Evolutionary conservation across 352 stramenopile species (phyloP).

Genomic region (Pythium aquatile): DNA sequence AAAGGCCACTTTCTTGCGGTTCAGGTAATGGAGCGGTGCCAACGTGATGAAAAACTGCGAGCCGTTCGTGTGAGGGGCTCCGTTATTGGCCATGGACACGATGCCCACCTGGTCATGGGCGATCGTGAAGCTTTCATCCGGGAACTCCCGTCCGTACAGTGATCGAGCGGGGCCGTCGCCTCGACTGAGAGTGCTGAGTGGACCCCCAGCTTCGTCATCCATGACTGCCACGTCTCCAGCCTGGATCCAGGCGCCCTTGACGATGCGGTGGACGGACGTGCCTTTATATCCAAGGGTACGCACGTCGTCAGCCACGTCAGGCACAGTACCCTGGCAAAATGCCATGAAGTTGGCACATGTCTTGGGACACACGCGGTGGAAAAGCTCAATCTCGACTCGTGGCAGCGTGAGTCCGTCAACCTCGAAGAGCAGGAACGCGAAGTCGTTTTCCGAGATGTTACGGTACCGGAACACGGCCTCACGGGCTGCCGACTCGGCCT

Average conservation of each 20-base stretch:
- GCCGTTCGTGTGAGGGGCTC: constrained; percentile 94
- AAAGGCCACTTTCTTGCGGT: constrained; percentile 79
- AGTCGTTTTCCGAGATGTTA: constrained; percentile 51
- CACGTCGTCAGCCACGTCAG: constrained; percentile 39
- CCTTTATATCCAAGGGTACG: constrained; percentile 49
- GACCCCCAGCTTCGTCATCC: constrained; percentile 22
- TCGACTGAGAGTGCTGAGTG: constrained; percentile 1
- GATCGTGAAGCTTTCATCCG: constrained; percentile 73
- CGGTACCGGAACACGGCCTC: constrained; percentile 44
- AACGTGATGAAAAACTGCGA: constrained; percentile 99
- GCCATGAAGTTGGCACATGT: constrained; percentile 78
- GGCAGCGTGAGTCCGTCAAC: constrained; percentile 59
- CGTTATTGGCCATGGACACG: constrained; percentile 95
- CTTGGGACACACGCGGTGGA: constrained; percentile 50
- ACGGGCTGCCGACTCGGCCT: constrained; percentile 41
- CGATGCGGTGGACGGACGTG: constrained; percentile 61
- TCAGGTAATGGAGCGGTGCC: constrained; percentile 60
- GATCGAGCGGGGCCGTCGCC: constrained; percentile 55
- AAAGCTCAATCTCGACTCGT: constrained; percentile 71
- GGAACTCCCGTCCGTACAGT: constrained; percentile 59
- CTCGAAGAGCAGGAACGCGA: constrained; percentile 59
- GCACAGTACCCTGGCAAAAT: constrained; percentile 56
- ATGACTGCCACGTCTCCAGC: constrained; percentile 47
- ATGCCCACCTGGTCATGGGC: constrained; percentile 61
- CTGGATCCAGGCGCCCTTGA: constrained; percentile 73